phyloP scores from a whole-genome alignment of 768 basidiomycete genomes.

The Porpolomopsis calyptriformis region DNA sequence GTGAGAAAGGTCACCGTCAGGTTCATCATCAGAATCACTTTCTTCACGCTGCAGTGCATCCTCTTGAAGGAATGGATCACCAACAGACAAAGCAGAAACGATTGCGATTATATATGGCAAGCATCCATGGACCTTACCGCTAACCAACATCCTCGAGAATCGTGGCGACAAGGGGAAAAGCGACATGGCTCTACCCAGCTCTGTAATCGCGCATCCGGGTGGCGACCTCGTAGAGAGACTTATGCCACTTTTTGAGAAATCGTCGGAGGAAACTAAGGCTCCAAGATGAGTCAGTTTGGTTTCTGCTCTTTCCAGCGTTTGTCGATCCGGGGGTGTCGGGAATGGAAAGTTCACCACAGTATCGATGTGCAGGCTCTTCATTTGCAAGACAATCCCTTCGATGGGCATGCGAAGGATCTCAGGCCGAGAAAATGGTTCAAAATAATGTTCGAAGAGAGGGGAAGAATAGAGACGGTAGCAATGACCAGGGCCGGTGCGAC shows the following conservation, averaged over 20 bases:
- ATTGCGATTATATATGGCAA: slow-evolving; percentile 86
- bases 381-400: slow-evolving; percentile 92
- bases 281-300: slow-evolving; percentile 70
- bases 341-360: slow-evolving; percentile 96
- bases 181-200: slow-evolving; percentile 86
- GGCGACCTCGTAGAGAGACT: too few species aligned
- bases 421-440: slow-evolving; percentile 76
- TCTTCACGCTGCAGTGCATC: slow-evolving; percentile 45
- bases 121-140: slow-evolving; percentile 74
- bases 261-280: slow-evolving; percentile 45
- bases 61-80: slow-evolving; percentile 90
- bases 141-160: slow-evolving; percentile 92
- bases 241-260: slow-evolving; percentile 14
- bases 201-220: slow-evolving; percentile 58
- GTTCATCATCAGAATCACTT: slow-evolving; percentile 28
- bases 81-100: slow-evolving; percentile 85
- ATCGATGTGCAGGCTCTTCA: slow-evolving; percentile 99
- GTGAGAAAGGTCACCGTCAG: slow-evolving; percentile 29
- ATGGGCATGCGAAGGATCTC: slow-evolving; percentile 95
- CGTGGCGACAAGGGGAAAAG: slow-evolving; percentile 89
- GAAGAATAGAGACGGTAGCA: slow-evolving; percentile 97
- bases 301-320: slow-evolving; percentile 71
- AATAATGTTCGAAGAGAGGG: slow-evolving; percentile 87
- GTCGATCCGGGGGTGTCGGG: slow-evolving; percentile 86
- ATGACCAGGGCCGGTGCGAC: slow-evolving; percentile 95